phyloP scores from a whole-genome alignment of 495 filamentous ascomycete species.

The Durotheca rogersii region DNA sequence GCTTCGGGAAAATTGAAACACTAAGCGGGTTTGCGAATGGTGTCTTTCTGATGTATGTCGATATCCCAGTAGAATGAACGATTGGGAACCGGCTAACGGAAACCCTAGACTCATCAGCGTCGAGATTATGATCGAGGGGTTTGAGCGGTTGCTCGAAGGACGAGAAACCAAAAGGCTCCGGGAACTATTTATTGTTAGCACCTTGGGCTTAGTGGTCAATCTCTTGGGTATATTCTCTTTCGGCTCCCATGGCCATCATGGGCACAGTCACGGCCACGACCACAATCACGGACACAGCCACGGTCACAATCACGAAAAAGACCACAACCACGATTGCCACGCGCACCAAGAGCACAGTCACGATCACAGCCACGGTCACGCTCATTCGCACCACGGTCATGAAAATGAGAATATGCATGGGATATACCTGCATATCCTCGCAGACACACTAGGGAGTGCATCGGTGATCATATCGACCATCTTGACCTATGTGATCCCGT shows the following conservation, averaged over 20 bases:
- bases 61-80: not conserved
- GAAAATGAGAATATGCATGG: slow-evolving; percentile 98
- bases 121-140: slow-evolving; percentile 94
- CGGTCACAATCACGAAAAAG: slow-evolving; percentile 48
- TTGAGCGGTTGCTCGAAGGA: slow-evolving; percentile 79
- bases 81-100: slow-evolving; percentile 27
- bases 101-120: slow-evolving; percentile 78
- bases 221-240: slow-evolving; percentile 89
- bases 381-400: slow-evolving; percentile 56
- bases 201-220: slow-evolving; percentile 83
- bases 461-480: slow-evolving; percentile 92
- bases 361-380: slow-evolving; percentile 38
- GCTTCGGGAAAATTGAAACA: slow-evolving; percentile 95
- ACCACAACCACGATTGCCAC: slow-evolving; percentile 35
- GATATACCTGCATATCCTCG: slow-evolving; percentile 96
- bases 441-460: slow-evolving; percentile 90
- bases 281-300: slow-evolving; percentile 36
- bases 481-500: slow-evolving; percentile 79
- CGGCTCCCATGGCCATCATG: slow-evolving; percentile 69
- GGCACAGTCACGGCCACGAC: slow-evolving; percentile 53
- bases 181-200: slow-evolving; percentile 85
- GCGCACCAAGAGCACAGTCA: slow-evolving; percentile 40
- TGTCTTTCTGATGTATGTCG: slow-evolving; percentile 82
- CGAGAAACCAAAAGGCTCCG: slow-evolving; percentile 77
- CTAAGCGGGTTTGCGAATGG: slow-evolving; percentile 96